Evolutionary conservation across 2,329 filamentous ascomycete species (phyloP).

Genomic region (Madurella mycetomatis): DNA sequence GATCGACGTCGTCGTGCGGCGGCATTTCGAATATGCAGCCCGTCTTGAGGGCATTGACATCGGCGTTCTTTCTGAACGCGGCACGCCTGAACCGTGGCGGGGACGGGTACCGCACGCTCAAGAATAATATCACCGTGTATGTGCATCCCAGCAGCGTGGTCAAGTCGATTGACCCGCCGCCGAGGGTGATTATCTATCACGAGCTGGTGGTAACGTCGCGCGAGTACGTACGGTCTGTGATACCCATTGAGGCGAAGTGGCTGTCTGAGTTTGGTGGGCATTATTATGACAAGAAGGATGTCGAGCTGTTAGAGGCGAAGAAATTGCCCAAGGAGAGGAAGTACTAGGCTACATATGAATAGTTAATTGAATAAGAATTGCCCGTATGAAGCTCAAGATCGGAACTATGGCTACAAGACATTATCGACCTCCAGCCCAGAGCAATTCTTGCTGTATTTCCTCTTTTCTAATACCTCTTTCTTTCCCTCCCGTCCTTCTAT

Average conservation of each 20-base stretch:
- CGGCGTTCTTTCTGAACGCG: slow-evolving; percentile 92
- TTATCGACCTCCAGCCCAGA: no score
- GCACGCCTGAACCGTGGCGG: slow-evolving; percentile 78
- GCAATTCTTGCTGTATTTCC: no score
- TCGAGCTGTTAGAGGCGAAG: slow-evolving; percentile 76
- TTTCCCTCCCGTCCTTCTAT: no score
- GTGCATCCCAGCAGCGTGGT: slow-evolving; percentile 86
- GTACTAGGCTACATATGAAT: slow-evolving; percentile 8
- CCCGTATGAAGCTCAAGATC: neutral
- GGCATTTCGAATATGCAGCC: slow-evolving; percentile 69
- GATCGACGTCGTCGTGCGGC: slow-evolving; percentile 65
- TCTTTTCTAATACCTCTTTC: no score
- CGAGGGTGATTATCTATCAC: slow-evolving; percentile 82
- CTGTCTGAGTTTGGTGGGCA: slow-evolving; percentile 87
- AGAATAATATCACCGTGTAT: slow-evolving; percentile 82
- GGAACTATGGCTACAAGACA: neutral
- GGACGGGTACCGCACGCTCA: slow-evolving; percentile 85
- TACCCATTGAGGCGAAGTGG: slow-evolving; percentile 83
- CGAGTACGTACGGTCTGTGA: slow-evolving; percentile 86
- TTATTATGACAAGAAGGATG: slow-evolving; percentile 87
- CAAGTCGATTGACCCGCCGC: slow-evolving; percentile 69
- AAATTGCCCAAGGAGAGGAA: slow-evolving; percentile 46
- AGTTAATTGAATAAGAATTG: neutral
- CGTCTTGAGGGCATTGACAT: slow-evolving; percentile 82
- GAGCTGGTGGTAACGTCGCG: slow-evolving; percentile 78